phyloP scores from a whole-genome alignment of 306 rosid genomes.

The Ormosia emarginata region DNA sequence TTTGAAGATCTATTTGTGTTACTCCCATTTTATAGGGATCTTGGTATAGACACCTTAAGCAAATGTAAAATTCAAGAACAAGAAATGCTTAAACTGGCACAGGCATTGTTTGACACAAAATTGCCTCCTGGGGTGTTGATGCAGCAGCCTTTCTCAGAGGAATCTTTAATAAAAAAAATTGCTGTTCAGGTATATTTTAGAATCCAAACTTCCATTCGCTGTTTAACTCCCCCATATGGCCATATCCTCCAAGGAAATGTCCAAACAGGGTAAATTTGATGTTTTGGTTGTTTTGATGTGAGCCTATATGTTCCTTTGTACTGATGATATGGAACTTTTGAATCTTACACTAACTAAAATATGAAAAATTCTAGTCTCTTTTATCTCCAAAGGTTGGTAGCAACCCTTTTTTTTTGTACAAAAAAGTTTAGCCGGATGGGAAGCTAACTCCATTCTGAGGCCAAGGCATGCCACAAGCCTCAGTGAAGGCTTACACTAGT shows the following conservation, averaged over 20 bases:
- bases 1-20: background rate
- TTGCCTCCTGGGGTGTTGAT: constrained; percentile 80
- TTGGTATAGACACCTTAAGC: constrained; percentile 74
- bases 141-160: constrained; percentile 94
- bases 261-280: background rate
- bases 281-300: background rate
- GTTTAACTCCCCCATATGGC: background rate
- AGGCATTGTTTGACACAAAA: constrained; percentile 89
- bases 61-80: constrained; percentile 64
- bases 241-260: background rate
- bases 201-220: background rate
- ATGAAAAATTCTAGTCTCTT: background rate
- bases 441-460: background rate
- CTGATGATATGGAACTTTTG: background rate
- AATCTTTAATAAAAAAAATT: constrained; percentile 82
- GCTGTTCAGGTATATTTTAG: constrained; percentile 60
- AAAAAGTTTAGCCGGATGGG: background rate
- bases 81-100: constrained; percentile 73
- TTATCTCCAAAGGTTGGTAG: background rate
- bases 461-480: background rate
- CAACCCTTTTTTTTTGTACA: no score
- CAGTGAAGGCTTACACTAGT: background rate
- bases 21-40: constrained; percentile 56
- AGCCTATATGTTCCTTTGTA: background rate
- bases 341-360: background rate